These are phyloP conservation scores for Posidonia oceanica DNA, from an alignment of 116 monocot species.

Conservation along the genomic window DNA sequence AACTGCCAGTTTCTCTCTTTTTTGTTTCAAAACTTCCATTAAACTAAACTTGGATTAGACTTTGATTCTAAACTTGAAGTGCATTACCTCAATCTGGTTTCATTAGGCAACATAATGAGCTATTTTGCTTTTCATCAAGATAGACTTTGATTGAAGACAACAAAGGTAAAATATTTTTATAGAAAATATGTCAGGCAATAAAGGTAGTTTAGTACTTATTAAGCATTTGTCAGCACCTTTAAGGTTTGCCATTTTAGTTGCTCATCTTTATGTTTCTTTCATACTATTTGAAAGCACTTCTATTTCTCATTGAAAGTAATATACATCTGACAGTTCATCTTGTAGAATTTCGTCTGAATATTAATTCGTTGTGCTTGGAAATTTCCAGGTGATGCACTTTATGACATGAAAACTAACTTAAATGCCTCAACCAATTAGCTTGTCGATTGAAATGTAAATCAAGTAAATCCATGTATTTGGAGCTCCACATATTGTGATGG, in stretches of 20 bases:
- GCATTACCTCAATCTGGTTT: too few species aligned
- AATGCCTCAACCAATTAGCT: slow-evolving; percentile 64
- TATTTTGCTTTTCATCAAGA: too few species aligned
- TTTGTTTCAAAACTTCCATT: too few species aligned
- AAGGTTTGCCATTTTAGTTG: background rate
- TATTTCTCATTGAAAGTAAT: background rate
- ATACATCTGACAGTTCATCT: background rate
- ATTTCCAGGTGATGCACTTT: background rate
- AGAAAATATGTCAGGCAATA: background rate
- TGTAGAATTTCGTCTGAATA: background rate
- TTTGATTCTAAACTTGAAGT: too few species aligned
- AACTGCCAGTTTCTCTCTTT: too few species aligned
- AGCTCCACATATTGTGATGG: slow-evolving; percentile 63
- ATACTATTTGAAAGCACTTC: background rate
- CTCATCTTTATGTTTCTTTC: background rate
- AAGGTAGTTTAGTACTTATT: too few species aligned
- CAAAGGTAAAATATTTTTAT: too few species aligned
- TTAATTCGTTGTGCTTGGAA: background rate
- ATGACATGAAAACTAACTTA: slow-evolving; percentile 56
- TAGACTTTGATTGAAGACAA: too few species aligned
- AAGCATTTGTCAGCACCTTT: background rate
- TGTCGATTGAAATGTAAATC: slow-evolving; percentile 57
- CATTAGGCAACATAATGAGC: too few species aligned
- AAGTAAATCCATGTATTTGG: slow-evolving; percentile 28
- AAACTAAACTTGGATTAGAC: too few species aligned